Evolutionary conservation across 1,284 basidiomycete species (phyloP).

Genomic region (Sanghuangporus sanghuang): DNA sequence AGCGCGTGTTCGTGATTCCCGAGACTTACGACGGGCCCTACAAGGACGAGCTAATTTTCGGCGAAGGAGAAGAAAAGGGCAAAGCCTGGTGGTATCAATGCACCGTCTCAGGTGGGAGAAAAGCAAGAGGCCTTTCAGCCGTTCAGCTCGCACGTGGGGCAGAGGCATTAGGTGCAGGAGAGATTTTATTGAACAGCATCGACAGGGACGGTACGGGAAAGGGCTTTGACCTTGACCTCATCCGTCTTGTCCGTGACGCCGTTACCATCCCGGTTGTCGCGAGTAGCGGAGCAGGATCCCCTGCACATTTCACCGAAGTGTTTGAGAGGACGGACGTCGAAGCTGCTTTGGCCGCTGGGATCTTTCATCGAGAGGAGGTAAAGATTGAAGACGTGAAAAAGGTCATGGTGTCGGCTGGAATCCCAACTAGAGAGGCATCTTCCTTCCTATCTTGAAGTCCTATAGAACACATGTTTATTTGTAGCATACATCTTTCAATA

Average conservation of each 20-base stretch:
- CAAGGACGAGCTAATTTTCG: constrained; percentile 61
- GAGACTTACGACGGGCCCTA: constrained; percentile 64
- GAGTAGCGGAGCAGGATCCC: constrained; percentile 85
- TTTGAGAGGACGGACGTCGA: constrained; percentile 80
- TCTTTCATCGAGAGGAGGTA: constrained; percentile 93
- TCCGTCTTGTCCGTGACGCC: constrained; percentile 68
- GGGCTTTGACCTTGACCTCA: constrained; percentile 88
- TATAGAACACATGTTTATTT: not conserved
- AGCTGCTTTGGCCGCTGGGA: constrained; percentile 94
- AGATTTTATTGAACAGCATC: constrained; percentile 94
- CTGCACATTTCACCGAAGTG: constrained; percentile 83
- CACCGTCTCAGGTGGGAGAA: constrained; percentile 92
- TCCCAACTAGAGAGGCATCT: constrained; percentile 33
- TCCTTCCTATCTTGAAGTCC: not conserved
- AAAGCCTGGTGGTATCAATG: constrained; percentile 99
- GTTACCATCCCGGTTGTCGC: constrained; percentile 94
- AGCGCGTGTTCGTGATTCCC: constrained; percentile 78
- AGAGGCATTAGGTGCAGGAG: constrained; percentile 89
- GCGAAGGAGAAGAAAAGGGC: constrained; percentile 54
- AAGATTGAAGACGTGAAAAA: constrained; percentile 67
- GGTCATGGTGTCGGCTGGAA: constrained; percentile 42
- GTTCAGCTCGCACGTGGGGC: constrained; percentile 89
- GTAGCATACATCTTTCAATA: not conserved
- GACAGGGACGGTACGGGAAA: constrained; percentile 92
- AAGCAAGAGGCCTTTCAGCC: constrained; percentile 84